A percentile compares a stretch with the other conserved stretches of the same genome.
These are phyloP conservation scores for Aphanocladium album DNA, from an alignment of 2,329 filamentous ascomycete genomes.

Conservation along the genomic window DNA sequence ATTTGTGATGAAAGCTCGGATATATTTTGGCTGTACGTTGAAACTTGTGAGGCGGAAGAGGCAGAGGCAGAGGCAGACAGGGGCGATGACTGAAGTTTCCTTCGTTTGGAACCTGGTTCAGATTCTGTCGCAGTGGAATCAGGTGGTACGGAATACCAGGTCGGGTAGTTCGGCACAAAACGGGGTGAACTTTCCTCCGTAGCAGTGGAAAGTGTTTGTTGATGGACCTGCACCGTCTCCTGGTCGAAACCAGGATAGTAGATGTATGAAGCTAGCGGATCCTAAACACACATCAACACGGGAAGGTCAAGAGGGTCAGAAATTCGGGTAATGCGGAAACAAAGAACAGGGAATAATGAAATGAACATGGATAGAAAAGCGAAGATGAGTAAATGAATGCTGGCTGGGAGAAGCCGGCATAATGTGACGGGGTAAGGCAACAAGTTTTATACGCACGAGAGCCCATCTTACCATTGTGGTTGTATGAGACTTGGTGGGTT, in stretches of 20 bases:
- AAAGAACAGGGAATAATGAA: background rate
- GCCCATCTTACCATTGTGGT: constrained; percentile 8
- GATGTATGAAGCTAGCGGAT: constrained; percentile 1
- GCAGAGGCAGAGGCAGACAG: background rate
- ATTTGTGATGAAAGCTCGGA: background rate
- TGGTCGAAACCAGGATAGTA: background rate
- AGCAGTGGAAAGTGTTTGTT: background rate
- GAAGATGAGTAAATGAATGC: background rate
- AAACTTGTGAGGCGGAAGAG: background rate
- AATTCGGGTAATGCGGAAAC: background rate
- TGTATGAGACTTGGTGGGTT: constrained; percentile 12
- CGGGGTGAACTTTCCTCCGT: background rate
- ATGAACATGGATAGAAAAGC: background rate
- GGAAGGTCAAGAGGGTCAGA: background rate
- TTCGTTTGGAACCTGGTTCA: background rate
- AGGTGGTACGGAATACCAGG: background rate
- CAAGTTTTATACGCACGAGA: constrained; percentile 8
- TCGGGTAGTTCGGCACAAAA: background rate
- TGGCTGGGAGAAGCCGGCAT: background rate
- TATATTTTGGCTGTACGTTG: background rate
- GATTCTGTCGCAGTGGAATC: background rate
- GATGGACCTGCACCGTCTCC: background rate
- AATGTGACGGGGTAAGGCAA: constrained; percentile 1
- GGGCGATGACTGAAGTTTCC: background rate
- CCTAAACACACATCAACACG: constrained; percentile 10